Evolutionary conservation across 2,329 filamentous ascomycete species (phyloP), one percentile per base, ranked within the genome.

Genomic region (Clonostachys byssicola): DNA sequence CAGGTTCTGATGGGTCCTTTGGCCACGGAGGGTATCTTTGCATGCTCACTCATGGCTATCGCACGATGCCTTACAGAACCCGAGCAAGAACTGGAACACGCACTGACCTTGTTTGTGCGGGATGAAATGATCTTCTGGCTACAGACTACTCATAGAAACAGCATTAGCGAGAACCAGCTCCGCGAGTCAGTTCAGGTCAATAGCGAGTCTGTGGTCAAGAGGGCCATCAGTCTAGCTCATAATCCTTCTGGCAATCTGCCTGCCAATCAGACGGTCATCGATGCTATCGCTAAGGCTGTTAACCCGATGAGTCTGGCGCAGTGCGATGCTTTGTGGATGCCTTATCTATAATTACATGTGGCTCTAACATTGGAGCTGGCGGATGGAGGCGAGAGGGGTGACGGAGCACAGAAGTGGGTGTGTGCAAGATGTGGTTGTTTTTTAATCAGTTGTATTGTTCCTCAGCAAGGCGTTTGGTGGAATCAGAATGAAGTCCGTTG

Each of bases 81-180:
- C 23, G 83, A 88, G 61, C 80, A 82, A 61, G 92, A 97, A 66
- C 80, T 99, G n/a, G 94, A 96, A 63, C 92, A 96, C 66, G 90
- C 95, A 50, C 80, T 99, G 44, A 89, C 86, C 48, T 81, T 99
- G 49, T 97, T 97, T 65, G 94, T 99, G 52, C 84, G 94, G 7
- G 94, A 99, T 60, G 94, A 99, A 70, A 95, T 99, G 80, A 92
- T 92, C 54, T 95, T 92, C 71, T 99, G 94, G 94, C 92, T 92
- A 57, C 95, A 88, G 4, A 87, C 84, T 54, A 81, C 74, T 53
- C 89, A 95, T 62, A 82, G 90, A 12, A 64, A 60, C 39, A 61
- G 57, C 16, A 68, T 70, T 43, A 66, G 65, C 41, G 85, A 89
- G 49, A 81, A 77, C 34, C 84, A 89, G 61, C 73, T 95, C 43